Percentiles rank a stretch among this genome's conserved stretches.
Conservation (phyloP, 257 asterid species). For the Vinca minor region DNA sequence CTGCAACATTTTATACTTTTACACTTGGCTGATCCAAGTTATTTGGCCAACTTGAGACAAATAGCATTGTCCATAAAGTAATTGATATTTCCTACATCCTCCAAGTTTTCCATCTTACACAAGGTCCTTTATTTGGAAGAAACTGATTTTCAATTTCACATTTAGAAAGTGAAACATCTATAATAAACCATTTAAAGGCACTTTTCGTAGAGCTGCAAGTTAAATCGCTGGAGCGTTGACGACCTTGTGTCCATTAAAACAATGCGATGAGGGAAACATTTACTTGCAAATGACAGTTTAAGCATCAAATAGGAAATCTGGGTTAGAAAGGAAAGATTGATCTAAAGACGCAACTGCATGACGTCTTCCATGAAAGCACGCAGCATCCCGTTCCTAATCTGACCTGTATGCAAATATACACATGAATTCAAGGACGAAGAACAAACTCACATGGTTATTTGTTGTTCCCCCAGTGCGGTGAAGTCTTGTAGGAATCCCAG, state of each 20-base stretch:
- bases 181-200: not conserved
- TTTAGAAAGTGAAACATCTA: not conserved
- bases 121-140: not conserved
- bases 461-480: constrained; percentile 41
- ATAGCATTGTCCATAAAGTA: too few relatives aligned
- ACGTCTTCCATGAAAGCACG: not conserved
- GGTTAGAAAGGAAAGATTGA: not conserved
- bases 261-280: too few relatives aligned
- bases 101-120: not conserved
- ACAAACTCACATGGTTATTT: constrained; percentile 45
- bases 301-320: not conserved
- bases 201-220: not conserved
- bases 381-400: not conserved
- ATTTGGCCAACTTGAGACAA: too few relatives aligned
- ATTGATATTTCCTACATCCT: not conserved
- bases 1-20: too few relatives aligned
- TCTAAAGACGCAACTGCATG: not conserved
- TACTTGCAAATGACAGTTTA: not conserved
- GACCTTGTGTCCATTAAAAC: not conserved
- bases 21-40: too few relatives aligned
- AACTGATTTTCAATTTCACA: not conserved
- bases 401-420: not conserved
- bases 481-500: constrained; percentile 66
- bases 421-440: constrained; percentile 8
- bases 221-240: not conserved